Evolutionary conservation across 371 early-diverging fungal genomes (phyloP).

Genomic region (Apophysomyces ossiformis): DNA sequence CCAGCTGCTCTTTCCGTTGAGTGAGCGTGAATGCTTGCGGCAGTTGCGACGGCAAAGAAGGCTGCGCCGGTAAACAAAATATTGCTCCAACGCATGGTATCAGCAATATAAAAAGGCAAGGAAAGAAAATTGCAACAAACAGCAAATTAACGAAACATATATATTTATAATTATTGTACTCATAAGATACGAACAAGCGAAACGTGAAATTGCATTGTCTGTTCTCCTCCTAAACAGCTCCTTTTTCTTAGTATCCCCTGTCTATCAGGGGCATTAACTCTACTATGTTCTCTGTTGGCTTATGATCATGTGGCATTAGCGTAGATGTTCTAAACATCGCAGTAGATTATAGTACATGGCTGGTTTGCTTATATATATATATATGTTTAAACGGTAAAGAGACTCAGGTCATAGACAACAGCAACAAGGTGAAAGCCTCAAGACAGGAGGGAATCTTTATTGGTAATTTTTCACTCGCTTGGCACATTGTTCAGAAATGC

Average conservation of each 20-base stretch:
- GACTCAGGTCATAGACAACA: too few species aligned
- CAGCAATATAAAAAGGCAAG: not conserved
- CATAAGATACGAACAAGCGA: not conserved
- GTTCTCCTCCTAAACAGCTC: slow-evolving; percentile 3
- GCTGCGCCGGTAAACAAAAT: not conserved
- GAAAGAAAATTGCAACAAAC: not conserved
- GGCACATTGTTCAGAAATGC: not conserved
- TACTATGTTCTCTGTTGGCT: too few species aligned
- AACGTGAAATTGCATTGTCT: slow-evolving; percentile 9
- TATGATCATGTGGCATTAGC: too few species aligned
- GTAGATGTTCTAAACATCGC: too few species aligned
- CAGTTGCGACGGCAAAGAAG: not conserved
- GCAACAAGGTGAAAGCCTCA: too few species aligned
- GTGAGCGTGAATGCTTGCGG: not conserved
- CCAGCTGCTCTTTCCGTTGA: not conserved
- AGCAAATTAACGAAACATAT: not conserved
- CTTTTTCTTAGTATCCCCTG: too few species aligned
- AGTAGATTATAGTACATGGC: too few species aligned
- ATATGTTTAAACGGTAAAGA: too few species aligned
- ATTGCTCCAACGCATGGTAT: not conserved
- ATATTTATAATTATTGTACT: not conserved
- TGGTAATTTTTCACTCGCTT: not conserved
- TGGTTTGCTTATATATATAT: too few species aligned
- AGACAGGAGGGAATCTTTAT: too few species aligned
- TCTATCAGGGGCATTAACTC: too few species aligned